These are phyloP conservation scores for Spongiforma sp. DNA, from an alignment of 1,284 basidiomycete genomes.

Conservation along the genomic window DNA sequence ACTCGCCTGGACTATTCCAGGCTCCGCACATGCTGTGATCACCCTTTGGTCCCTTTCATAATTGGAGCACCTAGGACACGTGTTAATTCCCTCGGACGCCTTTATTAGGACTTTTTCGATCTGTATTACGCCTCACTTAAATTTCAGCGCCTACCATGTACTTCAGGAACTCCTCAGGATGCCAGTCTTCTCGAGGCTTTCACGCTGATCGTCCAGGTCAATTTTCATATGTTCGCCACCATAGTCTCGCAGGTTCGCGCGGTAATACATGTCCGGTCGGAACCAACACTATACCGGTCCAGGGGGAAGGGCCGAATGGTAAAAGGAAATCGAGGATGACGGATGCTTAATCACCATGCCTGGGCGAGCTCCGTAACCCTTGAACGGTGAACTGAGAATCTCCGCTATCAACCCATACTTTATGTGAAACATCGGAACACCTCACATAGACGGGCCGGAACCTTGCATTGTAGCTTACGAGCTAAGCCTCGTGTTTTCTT, in stretches of 20 bases:
- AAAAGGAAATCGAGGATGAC: background rate
- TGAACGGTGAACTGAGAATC: conserved; percentile 2
- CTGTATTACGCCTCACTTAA: background rate
- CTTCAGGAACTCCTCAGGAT: no score
- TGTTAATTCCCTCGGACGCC: conserved; percentile 3
- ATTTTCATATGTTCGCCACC: background rate
- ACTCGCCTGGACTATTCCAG: background rate
- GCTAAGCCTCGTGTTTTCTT: conserved; percentile 15
- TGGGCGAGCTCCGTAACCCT: conserved; percentile 2
- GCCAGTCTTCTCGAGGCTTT: no score
- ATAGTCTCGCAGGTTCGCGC: background rate
- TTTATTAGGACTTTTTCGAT: conserved; percentile 3
- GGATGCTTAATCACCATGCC: background rate
- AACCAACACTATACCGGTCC: background rate
- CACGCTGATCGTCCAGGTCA: conserved; percentile 10
- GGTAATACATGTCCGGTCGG: background rate
- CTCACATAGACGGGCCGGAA: background rate
- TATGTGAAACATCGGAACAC: conserved; percentile 4
- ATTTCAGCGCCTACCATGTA: conserved; percentile 1
- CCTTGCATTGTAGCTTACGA: conserved; percentile 23
- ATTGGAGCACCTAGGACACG: background rate
- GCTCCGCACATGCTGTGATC: conserved; percentile 20
- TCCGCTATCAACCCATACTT: conserved; percentile 12
- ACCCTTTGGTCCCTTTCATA: background rate
- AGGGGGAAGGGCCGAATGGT: no score